These are phyloP conservation scores for Nepenthes gracilis DNA, from an alignment of 148 eudicot genomes.

Conservation along the genomic window DNA sequence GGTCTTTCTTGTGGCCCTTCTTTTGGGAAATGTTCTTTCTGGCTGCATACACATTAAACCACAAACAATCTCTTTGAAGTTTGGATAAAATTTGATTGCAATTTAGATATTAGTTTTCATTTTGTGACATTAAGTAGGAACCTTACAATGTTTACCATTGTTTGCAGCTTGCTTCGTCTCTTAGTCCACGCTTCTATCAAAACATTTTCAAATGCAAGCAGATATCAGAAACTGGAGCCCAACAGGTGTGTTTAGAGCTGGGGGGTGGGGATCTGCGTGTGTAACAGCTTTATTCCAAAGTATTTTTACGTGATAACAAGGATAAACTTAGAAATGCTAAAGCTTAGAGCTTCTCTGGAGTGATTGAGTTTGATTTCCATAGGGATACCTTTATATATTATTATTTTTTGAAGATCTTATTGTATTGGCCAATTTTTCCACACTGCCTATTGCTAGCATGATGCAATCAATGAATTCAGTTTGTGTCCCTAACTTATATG, in stretches of 20 bases:
- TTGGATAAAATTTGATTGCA: too few relatives aligned
- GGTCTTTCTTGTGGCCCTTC: too few relatives aligned
- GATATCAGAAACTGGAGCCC: conserved; percentile 98
- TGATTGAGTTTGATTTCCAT: too few relatives aligned
- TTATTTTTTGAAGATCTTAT: too few relatives aligned
- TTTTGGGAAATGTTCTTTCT: too few relatives aligned
- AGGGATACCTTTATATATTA: too few relatives aligned
- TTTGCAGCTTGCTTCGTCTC: conserved; percentile 92
- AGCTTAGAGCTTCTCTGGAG: not conserved
- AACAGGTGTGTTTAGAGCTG: conserved; percentile 37
- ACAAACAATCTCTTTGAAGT: too few relatives aligned
- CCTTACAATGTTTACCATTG: not conserved
- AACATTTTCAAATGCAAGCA: conserved; percentile 98
- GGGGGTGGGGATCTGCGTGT: not conserved
- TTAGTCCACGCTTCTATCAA: conserved; percentile 86
- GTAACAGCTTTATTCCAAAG: not conserved
- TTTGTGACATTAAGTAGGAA: not conserved
- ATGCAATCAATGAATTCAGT: too few relatives aligned
- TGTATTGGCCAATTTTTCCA: too few relatives aligned
- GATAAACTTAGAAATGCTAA: not conserved
- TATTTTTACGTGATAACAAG: not conserved
- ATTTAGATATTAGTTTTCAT: not conserved
- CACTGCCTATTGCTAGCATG: too few relatives aligned
- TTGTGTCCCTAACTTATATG: too few relatives aligned
- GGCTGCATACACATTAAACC: too few relatives aligned